Base-by-base conservation (phyloP, 129 eudicot genomes). In the Glebionis coronaria region DNA sequence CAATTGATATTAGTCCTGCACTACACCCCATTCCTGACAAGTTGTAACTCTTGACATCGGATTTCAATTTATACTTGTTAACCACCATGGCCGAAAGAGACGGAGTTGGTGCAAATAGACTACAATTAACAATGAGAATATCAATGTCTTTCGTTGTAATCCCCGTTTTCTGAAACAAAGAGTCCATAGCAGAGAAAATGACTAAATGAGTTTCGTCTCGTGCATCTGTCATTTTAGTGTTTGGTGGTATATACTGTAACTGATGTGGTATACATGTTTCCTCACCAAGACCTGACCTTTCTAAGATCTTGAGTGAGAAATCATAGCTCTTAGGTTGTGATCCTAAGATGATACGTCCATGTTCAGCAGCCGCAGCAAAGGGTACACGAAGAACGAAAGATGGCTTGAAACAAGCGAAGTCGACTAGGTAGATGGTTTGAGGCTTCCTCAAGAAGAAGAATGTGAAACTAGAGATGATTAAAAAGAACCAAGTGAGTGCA, bases 1-100 rank as follows among this genome's bases (percentile, higher is more conserved):
- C 44, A 12, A 57, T 12, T 23, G 63, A 57, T 57, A 57, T 57
- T 57, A 57, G 28, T 11, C 38, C 14, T 6, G 63, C 63, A 5
- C 63, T 57, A 57, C 63, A 57, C 10, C 63, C 63, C 63, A 57
- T 57, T 57, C 63, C 63, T 15, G 63, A 57, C 44, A 57, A 57
- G n/a, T 57, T 27, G 28, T 20, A 57, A 21, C 18, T 57, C 63
- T 57, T 57, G 14, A 57, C 10, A 27, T 25, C 38, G 13, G 27
- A 35, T 57, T 38, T 57, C 63, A 57, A 25, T 25, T 57, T 57
- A 57, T 57, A 57, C 29, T 57, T 57, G 29, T 57, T 57, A 27
- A 57, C 11, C 12, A 57, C 42, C 4, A 57, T 57, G 9, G 63
- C 28, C 14, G 63, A 57, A 57, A 57, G 28, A 12, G 63, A 57